phyloP scores from a whole-genome alignment of 2,329 filamentous ascomycete species.

The Trematosphaeria pertusa region DNA sequence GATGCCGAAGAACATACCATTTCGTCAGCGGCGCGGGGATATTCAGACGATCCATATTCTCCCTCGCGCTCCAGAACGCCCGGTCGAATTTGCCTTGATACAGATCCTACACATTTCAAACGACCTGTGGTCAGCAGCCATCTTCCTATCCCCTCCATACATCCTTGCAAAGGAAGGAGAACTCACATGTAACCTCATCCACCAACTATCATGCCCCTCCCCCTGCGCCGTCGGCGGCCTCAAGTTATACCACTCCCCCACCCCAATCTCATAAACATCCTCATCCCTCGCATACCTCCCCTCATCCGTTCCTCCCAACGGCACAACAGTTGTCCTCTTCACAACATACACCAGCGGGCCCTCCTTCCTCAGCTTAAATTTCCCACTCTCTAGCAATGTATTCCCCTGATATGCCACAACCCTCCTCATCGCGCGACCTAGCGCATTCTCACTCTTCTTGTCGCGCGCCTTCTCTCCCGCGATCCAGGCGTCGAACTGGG shows the following conservation, averaged over 20 bases:
- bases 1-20: constrained; percentile 7
- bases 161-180: no score
- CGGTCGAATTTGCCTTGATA: constrained; percentile 13
- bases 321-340: constrained; percentile 12
- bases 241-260: constrained; percentile 13
- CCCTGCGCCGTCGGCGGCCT: background rate
- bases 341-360: constrained; percentile 7
- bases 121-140: no score
- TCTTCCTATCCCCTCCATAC: no score
- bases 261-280: constrained; percentile 16
- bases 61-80: constrained; percentile 10
- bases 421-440: constrained; percentile 23
- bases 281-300: constrained; percentile 6
- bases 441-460: constrained; percentile 12
- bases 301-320: background rate
- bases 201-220: constrained; percentile 17
- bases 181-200: constrained; percentile 17
- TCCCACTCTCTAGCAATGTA: constrained; percentile 18
- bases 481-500: constrained; percentile 6
- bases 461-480: constrained; percentile 9
- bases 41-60: constrained; percentile 8
- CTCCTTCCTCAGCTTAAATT: constrained; percentile 13
- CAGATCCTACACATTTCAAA: constrained; percentile 18
- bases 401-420: constrained; percentile 18
- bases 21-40: constrained; percentile 5